phyloP scores from a whole-genome alignment of 441 rosid genomes.

The Pelargonium citronellum region DNA sequence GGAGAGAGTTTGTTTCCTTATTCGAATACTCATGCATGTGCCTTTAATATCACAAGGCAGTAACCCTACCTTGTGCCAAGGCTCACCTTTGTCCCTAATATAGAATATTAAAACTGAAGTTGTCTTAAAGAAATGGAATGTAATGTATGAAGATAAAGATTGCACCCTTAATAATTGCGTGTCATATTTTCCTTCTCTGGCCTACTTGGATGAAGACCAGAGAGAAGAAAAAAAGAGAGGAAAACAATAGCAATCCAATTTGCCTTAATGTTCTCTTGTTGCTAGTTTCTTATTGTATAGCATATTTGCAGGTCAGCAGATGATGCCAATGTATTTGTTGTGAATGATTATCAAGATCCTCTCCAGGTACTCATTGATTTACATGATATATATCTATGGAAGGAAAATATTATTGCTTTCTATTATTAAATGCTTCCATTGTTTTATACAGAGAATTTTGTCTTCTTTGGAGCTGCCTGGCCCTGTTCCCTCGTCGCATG shows the following conservation, averaged over 20 bases:
- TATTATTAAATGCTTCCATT: conserved; percentile 18
- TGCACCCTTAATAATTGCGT: background rate
- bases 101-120: background rate
- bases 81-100: background rate
- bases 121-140: background rate
- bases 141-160: background rate
- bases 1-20: no score
- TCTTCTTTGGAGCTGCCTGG: conserved; percentile 91
- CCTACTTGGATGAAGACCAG: background rate
- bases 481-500: conserved; percentile 65
- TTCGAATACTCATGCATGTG: no score
- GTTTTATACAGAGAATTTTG: conserved; percentile 58
- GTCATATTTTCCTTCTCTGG: background rate
- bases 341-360: conserved; percentile 83
- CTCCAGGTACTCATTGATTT: conserved; percentile 52
- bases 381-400: background rate
- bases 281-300: conserved; percentile 20
- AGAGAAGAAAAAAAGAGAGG: background rate
- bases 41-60: no score
- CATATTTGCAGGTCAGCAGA: conserved; percentile 66
- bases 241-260: background rate
- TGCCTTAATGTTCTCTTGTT: conserved; percentile 6
- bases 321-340: conserved; percentile 81
- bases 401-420: background rate
- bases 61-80: no score